Base-by-base conservation (phyloP, 495 filamentous ascomycete species). In the Penicillium samsonianum region DNA sequence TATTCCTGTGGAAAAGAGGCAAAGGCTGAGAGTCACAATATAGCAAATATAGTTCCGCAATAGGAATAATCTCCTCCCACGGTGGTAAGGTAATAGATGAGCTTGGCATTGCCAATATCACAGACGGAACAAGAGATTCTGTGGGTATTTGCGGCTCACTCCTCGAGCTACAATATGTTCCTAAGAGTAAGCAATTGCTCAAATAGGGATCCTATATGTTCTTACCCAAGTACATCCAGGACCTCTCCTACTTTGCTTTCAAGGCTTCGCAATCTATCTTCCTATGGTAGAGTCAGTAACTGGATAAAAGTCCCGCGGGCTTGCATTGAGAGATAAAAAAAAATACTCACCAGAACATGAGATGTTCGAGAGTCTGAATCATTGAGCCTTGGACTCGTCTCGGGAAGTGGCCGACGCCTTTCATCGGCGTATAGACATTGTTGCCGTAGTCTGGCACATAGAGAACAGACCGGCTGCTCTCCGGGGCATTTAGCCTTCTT, bases 401-500 rank as follows among this genome's bases (percentile, higher is more conserved):
- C 67, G 28, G 50, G 46, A 4, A 49, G 44, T 38, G 35, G 43
- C 16, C 70, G 66, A 30, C 72, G 68, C n/a, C 71, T 56, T 33
- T 76, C 75, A 26, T 70, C 71, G 11, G 72, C 72, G 55, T 79
- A 80, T 6, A 64, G 40, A 49, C 78, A 80, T 52, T 56, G 58
- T 53, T 80, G 78, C 5, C 65, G 63, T 35, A 80, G 60, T 47
- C 78, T 67, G 17, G 73, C 63, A 62, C 78, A 80, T 28, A 78
- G 62, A 3, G 78, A 79, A 53, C 78, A 80, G 25, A 73, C 56
- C 4, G 78, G 78, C 37, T 78, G 77, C 57, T 79, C 78, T 22
- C 78, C 78, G 4, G 75, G 73, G 35, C 78, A 80, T 69, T 73
- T 75, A 19, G 76, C 73, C 54, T 80, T 80, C 53, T 80, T 80